These are phyloP conservation scores for Suhomyces faveliae DNA, from an alignment of 805 yeast genomes.

Conservation along the genomic window DNA sequence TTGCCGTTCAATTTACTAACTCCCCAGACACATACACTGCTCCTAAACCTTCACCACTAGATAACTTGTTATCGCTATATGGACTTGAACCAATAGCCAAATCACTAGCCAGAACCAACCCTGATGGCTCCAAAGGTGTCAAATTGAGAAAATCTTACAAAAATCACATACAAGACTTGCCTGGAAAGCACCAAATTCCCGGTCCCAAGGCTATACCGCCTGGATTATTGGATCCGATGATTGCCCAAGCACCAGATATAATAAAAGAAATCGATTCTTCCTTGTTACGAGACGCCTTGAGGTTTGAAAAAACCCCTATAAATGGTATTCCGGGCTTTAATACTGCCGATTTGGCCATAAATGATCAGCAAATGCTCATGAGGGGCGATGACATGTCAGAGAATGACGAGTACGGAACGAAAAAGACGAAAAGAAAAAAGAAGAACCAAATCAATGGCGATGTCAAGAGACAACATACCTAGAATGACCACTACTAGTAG, in stretches of 20 bases:
- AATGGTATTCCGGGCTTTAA: slow-evolving; percentile 80
- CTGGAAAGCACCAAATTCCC: slow-evolving; percentile 76
- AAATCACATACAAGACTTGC: slow-evolving; percentile 82
- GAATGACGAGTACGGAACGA: slow-evolving; percentile 34
- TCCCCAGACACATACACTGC: slow-evolving; percentile 33
- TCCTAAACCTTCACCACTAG: slow-evolving; percentile 66
- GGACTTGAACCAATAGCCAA: slow-evolving; percentile 65
- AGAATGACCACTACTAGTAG: background rate
- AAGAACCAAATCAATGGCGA: slow-evolving; percentile 40
- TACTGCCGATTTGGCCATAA: slow-evolving; percentile 61
- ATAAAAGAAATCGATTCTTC: slow-evolving; percentile 50
- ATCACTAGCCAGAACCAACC: slow-evolving; percentile 82
- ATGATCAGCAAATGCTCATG: slow-evolving; percentile 43
- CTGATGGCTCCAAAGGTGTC: slow-evolving; percentile 88
- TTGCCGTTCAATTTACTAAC: slow-evolving; percentile 10
- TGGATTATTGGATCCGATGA: slow-evolving; percentile 36
- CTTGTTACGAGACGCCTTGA: slow-evolving; percentile 49
- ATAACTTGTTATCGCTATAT: slow-evolving; percentile 69
- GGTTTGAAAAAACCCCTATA: slow-evolving; percentile 62
- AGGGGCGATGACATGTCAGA: slow-evolving; percentile 42
- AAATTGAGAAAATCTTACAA: slow-evolving; percentile 93
- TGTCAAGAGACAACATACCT: slow-evolving; percentile 35
- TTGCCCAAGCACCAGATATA: slow-evolving; percentile 41
- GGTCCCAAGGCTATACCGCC: slow-evolving; percentile 36
- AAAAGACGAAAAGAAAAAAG: slow-evolving; percentile 34